phyloP scores from a whole-genome alignment of 2,329 filamentous ascomycete species.

The Cladosporium sp. region DNA sequence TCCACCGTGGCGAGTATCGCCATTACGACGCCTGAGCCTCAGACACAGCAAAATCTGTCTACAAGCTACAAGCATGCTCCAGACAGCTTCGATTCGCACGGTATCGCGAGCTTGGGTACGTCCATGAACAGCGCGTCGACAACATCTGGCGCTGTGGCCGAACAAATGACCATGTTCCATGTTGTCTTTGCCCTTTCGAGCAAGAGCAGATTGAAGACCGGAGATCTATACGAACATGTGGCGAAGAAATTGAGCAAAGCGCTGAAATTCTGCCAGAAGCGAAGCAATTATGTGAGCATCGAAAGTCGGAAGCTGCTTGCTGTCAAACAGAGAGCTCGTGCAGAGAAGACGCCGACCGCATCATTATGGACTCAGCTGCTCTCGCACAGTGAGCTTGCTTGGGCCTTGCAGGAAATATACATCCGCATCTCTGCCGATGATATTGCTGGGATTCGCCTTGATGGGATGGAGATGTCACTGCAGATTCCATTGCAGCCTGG shows the following conservation, averaged over 20 bases:
- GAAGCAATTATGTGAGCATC: constrained; percentile 84
- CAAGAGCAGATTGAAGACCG: neutral
- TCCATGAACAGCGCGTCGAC: constrained; percentile 29
- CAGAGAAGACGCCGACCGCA: constrained; percentile 33
- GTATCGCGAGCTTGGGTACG: constrained; percentile 20
- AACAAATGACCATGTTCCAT: constrained; percentile 95
- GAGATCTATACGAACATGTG: constrained; percentile 77
- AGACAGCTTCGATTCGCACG: constrained; percentile 27
- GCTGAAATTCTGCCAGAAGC: constrained; percentile 86
- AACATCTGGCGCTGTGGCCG: constrained; percentile 29
- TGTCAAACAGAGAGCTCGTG: constrained; percentile 73
- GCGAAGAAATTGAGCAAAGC: constrained; percentile 90
- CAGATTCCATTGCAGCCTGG: constrained; percentile 53
- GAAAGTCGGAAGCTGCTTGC: constrained; percentile 79
- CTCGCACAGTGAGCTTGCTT: constrained; percentile 28
- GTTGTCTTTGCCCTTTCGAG: constrained; percentile 81
- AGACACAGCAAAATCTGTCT: neutral
- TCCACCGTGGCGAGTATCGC: constrained; percentile 3
- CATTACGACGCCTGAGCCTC: neutral
- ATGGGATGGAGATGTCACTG: constrained; percentile 64
- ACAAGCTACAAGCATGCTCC: constrained; percentile 27
- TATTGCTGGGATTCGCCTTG: constrained; percentile 48
- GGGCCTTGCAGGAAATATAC: constrained; percentile 28
- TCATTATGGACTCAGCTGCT: constrained; percentile 19
- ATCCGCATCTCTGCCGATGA: constrained; percentile 18